Evolutionary conservation across 1,284 basidiomycete species (phyloP), one percentile per base, ranked within the genome.

Genomic region (Naganishia albida): DNA sequence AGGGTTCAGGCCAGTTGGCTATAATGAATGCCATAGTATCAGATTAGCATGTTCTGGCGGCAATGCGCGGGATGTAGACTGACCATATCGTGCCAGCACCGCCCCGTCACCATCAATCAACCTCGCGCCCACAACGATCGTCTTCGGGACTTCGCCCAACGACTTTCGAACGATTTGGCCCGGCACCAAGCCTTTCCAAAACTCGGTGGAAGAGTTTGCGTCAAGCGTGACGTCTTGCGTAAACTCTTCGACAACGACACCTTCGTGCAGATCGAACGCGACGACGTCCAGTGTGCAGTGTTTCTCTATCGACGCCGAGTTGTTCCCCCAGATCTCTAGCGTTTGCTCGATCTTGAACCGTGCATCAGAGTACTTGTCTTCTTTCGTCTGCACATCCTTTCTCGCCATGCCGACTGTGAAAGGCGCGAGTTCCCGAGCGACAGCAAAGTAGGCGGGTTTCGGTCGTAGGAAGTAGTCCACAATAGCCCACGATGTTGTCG

Each of bases 281-380:
- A 83, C 83, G 51, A 93, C 83, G 69, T 88, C 86, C 66, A 93
- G 80, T 18, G 76, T 84, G 39, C 80, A 86, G 18, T 78, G 77
- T 74, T 86, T 86, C 70, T 83, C 80, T 26, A 75, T 62, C 15
- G 90, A 80, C 7, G 86, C 87, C 71, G 86, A 86, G 79, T 91
- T 93, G 63, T 89, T 89, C 10, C 85, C 90, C 91, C 91, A 93
- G 48, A 93, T 83, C 76, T 91, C 85, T 59, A 92, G 71, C 55
- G 77, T 74, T 65, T 79, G 74, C 66, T 85, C 83, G 72, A 92
- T 86, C 30, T 81, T 84, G 78, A 88, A 88, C 69, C 83, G 79
- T 12, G 86, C 87, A 16, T 84, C 85, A 18, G 86, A 86, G 28
- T 81, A 77, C 55, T 85, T 82, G 72, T 89, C 80, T n/a, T 78